Conservation (phyloP, 2,329 filamentous ascomycete genomes). For the Alternaria sp. region DNA sequence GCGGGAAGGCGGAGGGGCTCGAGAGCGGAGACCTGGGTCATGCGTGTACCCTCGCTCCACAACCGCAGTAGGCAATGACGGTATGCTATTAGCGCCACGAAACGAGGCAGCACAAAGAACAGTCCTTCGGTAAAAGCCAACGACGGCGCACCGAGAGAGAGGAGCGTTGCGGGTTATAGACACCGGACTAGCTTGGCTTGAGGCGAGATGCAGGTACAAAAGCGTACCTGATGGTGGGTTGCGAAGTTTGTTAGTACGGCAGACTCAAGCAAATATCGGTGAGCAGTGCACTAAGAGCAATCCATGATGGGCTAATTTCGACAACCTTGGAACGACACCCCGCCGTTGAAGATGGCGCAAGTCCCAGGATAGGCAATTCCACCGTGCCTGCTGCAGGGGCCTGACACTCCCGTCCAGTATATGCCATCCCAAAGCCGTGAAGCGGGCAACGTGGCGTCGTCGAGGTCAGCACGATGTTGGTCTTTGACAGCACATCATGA, state of each 20-base stretch:
- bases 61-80: conserved; percentile 31
- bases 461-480: conserved; percentile 25
- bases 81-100: conserved; percentile 37
- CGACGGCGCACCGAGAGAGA: conserved; percentile 32
- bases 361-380: conserved; percentile 35
- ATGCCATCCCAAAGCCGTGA: conserved; percentile 13
- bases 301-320: conserved; percentile 34
- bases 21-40: conserved; percentile 38
- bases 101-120: conserved; percentile 31
- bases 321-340: conserved; percentile 31
- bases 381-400: conserved; percentile 33
- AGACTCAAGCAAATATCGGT: conserved; percentile 41
- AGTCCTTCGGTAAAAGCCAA: conserved; percentile 30
- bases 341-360: conserved; percentile 32
- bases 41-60: conserved; percentile 43
- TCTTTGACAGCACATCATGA: conserved; percentile 22
- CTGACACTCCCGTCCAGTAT: conserved; percentile 24
- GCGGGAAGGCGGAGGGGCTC: conserved; percentile 35
- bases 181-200: conserved; percentile 25
- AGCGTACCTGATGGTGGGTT: conserved; percentile 29
- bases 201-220: conserved; percentile 38
- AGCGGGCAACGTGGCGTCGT: conserved; percentile 28
- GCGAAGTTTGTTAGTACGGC: conserved; percentile 27
- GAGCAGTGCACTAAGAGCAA: conserved; percentile 30
- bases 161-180: conserved; percentile 35